Base-by-base conservation (phyloP, 257 asterid species). In the Primulina tabacum region DNA sequence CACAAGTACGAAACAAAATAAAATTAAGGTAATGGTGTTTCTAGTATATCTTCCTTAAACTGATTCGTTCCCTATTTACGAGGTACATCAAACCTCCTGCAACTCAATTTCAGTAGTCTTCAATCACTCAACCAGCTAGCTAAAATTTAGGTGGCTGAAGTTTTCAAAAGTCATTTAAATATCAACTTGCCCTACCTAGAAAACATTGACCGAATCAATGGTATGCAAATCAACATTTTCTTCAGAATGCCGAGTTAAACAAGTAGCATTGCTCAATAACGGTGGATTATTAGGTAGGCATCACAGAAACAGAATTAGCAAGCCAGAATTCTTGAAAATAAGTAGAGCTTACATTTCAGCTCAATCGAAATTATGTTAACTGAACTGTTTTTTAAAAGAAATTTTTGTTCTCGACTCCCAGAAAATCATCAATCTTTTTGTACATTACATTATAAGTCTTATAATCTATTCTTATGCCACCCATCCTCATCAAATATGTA, bases 211-310 rank as follows among this genome's bases (percentile, higher is more conserved):
- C 2, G 24, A 26, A 65, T 4, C 9, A 50, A 14, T 66, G 71
- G 20, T n/a, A 50, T 66, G 17, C 14, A 34, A 18, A 65, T 14
- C 17, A 37, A 7, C 4, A 4, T 6, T 40, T 7, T 47, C 21
- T 40, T 43, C 4, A 47, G 38, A 7, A 40, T 40, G 38, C 53
- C 7, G 20, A 55, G 65, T 35, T 21, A 16, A 16, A 52, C 47
- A 35, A 69, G 38, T 1, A 18, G 2, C 37, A 69, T 10, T 35
- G 37, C 65, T 18, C 65, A 35, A 35, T 58, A 58, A n/a, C 2
- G 21, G 14, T 53, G 64, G 24, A 53, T 53, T 68, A 55, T 68
- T 68, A 9, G 53, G 11, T 9, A 28, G 72, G 16, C 52, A 43
- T 38, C 34, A 69, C 57, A 59, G 24, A 33, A 57, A 58, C 40